These are phyloP conservation scores for Physcomitrium patens DNA, from an alignment of 225 moss, liverwort and hornwort genomes.

Conservation along the genomic window DNA sequence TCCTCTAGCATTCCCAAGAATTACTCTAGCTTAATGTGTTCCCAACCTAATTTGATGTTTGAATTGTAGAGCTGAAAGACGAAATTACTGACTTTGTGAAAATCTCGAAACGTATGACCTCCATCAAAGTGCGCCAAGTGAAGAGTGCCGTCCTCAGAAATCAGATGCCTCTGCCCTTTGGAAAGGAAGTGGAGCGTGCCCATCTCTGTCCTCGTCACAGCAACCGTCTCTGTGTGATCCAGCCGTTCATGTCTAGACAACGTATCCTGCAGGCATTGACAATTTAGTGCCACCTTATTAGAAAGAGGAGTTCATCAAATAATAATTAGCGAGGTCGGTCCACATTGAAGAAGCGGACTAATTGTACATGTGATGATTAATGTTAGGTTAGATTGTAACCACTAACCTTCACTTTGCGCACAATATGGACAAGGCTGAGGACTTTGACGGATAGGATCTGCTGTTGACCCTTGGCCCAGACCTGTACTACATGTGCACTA, in stretches of 20 bases:
- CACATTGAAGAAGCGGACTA: not conserved
- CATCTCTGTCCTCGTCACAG: slow-evolving; percentile 36
- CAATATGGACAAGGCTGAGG: slow-evolving; percentile 44
- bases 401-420: slow-evolving; percentile 64
- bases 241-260: slow-evolving; percentile 27
- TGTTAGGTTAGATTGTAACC: not conserved
- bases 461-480: slow-evolving; percentile 62
- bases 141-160: slow-evolving; percentile 35
- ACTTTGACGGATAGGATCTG: slow-evolving; percentile 57
- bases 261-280: slow-evolving; percentile 15
- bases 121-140: slow-evolving; percentile 45
- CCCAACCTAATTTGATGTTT: too few species aligned
- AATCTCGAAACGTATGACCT: slow-evolving; percentile 42
- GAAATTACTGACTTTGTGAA: slow-evolving; percentile 43
- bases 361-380: not conserved
- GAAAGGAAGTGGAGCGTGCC: slow-evolving; percentile 60
- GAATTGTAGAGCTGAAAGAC: not conserved
- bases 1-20: not conserved
- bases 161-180: slow-evolving; percentile 63
- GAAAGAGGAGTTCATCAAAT: not conserved
- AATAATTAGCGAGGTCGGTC: not conserved
- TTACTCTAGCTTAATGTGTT: too few species aligned
- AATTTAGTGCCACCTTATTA: not conserved
- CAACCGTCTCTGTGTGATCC: slow-evolving; percentile 64
- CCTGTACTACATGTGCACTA: slow-evolving; percentile 50